Evolutionary conservation across 306 rosid genomes (phyloP).

Genomic region (Pueraria montana): DNA sequence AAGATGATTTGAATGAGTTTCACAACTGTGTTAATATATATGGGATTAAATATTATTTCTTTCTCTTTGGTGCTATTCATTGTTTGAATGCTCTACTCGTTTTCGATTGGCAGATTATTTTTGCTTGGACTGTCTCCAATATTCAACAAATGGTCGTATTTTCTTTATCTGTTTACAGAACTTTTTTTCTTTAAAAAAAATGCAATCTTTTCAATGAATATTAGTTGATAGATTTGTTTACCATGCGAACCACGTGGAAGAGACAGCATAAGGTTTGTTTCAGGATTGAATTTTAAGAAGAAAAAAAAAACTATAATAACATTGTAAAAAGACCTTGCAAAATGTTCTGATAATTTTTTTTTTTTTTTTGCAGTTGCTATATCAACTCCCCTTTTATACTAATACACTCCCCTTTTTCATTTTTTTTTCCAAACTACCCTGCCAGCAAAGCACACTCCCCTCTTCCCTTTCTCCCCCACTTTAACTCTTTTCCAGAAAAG

Average conservation of each 20-base stretch:
- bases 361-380: too few relatives aligned
- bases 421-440: too few relatives aligned
- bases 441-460: too few relatives aligned
- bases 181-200: not conserved
- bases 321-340: not conserved
- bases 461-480: too few relatives aligned
- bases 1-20: slow-evolving; percentile 15
- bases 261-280: not conserved
- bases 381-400: too few relatives aligned
- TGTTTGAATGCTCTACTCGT: not conserved
- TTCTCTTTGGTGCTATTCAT: not conserved
- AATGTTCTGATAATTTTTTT: not conserved
- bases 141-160: not conserved
- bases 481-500: too few relatives aligned
- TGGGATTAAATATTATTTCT: not conserved
- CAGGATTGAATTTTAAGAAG: not conserved
- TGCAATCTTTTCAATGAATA: not conserved
- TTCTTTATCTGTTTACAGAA: not conserved
- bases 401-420: too few relatives aligned
- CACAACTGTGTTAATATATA: not conserved
- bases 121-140: not conserved
- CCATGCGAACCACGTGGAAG: not conserved
- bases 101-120: not conserved
- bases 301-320: not conserved
- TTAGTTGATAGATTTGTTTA: not conserved